Base-by-base conservation (phyloP, 192 early-diverging fungal species). In the Mortierella hygrophila region DNA sequence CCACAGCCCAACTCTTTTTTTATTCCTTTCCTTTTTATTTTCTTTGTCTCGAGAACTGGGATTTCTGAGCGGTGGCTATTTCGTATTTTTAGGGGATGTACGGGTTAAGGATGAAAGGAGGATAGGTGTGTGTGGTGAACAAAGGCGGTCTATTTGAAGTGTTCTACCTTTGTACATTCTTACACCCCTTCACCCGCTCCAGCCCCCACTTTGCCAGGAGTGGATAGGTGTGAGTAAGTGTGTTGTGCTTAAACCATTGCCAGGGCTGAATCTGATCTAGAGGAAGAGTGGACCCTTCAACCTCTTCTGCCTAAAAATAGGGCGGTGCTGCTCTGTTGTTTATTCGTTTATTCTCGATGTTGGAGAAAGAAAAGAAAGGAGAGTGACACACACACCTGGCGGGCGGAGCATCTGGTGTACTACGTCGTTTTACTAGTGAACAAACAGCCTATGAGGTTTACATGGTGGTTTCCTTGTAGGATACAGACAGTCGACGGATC, bases 1-100 rank as follows among this genome's bases (percentile, higher is more conserved):
- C 60, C 60, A 65, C 29, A 57, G 60, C 60, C 60, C 60, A 23
- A 60, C 57, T 60, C 57, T 60, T 23, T 60, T 57, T n/a, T 57
- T n/a, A 18, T 20, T 23, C 7, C 55, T 57, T n/a, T n/a, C 23
- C 57, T 60, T 55, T 18, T 55, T 55, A 21, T 55, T 55, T 11
- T 49, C 47, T 2, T 40, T 40, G 4, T 40, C 38, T 40, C 4
- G 38, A 18, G 18, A 52, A 52, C 47, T 49, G 13, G 16, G 49
- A 21, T 52, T 52, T 46, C 44, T 15, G 44, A 1, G 44, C 21
- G 20, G 49, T 18, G 16, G 18, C 18, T 20, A 52, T 20, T 52
- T 20, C 5, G 18, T 52, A 52, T 52, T 52, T 20, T 49, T 11
- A 18, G 47, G 16, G 5, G 6, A 18, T 20, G 49, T 52, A 21